phyloP scores from a whole-genome alignment of 176 grass and related monocot species.

The Dendrocalamus sinicus region DNA sequence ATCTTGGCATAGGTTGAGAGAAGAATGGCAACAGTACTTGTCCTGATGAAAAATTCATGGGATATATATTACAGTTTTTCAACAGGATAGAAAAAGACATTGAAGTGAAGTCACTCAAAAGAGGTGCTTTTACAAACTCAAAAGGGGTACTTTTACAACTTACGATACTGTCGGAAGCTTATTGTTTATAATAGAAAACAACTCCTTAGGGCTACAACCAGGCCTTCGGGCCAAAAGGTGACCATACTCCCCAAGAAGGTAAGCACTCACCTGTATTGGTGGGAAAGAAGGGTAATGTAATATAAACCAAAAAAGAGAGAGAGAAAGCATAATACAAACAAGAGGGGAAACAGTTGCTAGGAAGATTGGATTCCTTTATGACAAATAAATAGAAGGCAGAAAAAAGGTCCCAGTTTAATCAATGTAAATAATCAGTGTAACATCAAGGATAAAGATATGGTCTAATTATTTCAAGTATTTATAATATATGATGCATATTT shows the following conservation, averaged over 20 bases:
- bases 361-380: constrained; percentile 11
- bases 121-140: too few species aligned
- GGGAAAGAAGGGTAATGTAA: constrained; percentile 22
- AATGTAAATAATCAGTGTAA: not conserved
- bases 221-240: constrained; percentile 92
- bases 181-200: constrained; percentile 92
- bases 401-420: constrained; percentile 32
- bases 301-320: not conserved
- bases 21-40: constrained; percentile 93
- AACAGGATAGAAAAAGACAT: constrained; percentile 16
- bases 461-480: constrained; percentile 1
- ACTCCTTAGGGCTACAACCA: constrained; percentile 94
- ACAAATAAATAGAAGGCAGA: constrained; percentile 27
- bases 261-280: constrained; percentile 85
- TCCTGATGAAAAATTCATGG: constrained; percentile 61
- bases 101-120: constrained; percentile 14
- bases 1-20: constrained; percentile 96
- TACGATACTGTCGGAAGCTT: constrained; percentile 95
- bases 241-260: constrained; percentile 98
- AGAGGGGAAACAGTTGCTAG: constrained; percentile 6
- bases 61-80: constrained; percentile 24
- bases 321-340: constrained; percentile 17
- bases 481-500: constrained; percentile 2
- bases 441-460: constrained; percentile 12
- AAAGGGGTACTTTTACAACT: constrained; percentile 51